Evolutionary conservation across 768 basidiomycete species (phyloP).

Genomic region (Amanita jacksonii): DNA sequence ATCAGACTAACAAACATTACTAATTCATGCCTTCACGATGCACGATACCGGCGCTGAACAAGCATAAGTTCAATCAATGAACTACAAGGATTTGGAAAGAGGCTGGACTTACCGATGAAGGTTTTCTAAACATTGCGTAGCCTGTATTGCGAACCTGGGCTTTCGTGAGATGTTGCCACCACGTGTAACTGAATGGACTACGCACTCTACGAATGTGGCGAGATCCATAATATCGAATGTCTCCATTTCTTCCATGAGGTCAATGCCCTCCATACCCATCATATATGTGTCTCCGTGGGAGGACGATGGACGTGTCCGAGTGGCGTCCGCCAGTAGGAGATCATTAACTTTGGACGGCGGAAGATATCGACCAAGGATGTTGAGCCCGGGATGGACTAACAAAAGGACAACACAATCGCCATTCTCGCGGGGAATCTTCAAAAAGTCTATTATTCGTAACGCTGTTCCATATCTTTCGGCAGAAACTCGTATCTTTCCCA

Average conservation of each 20-base stretch:
- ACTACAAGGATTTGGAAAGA: too few species aligned
- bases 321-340: conserved; percentile 49
- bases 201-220: conserved; percentile 63
- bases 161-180: neutral
- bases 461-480: conserved; percentile 44
- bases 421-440: conserved; percentile 53
- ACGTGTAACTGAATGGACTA: conserved; percentile 13
- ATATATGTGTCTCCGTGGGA: conserved; percentile 43
- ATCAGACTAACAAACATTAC: neutral
- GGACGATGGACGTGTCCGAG: conserved; percentile 29
- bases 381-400: conserved; percentile 59
- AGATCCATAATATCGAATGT: conserved; percentile 67
- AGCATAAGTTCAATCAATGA: too few species aligned
- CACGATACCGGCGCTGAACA: conserved; percentile 42
- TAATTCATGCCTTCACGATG: conserved; percentile 53
- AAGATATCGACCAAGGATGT: conserved; percentile 61
- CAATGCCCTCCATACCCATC: conserved; percentile 36
- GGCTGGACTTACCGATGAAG: conserved; percentile 50
- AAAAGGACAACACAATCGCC: conserved; percentile 68
- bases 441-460: conserved; percentile 52
- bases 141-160: conserved; percentile 58
- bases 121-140: conserved; percentile 60
- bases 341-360: conserved; percentile 59
- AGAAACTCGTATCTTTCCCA: conserved; percentile 38
- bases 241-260: conserved; percentile 42